These are phyloP conservation scores for Dendrobium officinale DNA, from an alignment of 106 monocot genomes.

Conservation along the genomic window DNA sequence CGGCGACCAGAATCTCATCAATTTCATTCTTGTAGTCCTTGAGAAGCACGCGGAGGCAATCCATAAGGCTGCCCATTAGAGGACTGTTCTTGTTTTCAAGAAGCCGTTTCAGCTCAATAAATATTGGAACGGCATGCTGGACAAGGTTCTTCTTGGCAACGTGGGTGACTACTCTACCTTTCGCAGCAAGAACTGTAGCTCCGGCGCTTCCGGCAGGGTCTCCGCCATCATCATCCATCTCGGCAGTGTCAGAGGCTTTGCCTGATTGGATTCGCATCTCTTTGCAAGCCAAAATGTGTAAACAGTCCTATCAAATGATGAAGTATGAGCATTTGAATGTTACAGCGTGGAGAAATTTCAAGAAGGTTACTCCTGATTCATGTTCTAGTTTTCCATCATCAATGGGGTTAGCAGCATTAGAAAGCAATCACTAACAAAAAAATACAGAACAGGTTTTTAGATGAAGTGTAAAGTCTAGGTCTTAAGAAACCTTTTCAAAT, in stretches of 20 bases:
- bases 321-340: neutral
- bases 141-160: slow-evolving; percentile 90
- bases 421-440: too few relatives aligned
- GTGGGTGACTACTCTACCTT: slow-evolving; percentile 73
- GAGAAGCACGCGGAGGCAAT: slow-evolving; percentile 69
- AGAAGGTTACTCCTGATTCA: too few relatives aligned
- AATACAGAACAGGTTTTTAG: too few relatives aligned
- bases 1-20: slow-evolving; percentile 86
- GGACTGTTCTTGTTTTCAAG: slow-evolving; percentile 89
- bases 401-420: too few relatives aligned
- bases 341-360: too few relatives aligned
- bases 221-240: slow-evolving; percentile 63
- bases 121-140: slow-evolving; percentile 85
- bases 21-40: slow-evolving; percentile 94
- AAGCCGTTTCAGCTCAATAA: slow-evolving; percentile 85
- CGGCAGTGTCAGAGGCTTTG: slow-evolving; percentile 34
- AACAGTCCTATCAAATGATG: slow-evolving; percentile 45
- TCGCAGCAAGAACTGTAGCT: slow-evolving; percentile 33
- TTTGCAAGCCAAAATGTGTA: slow-evolving; percentile 82
- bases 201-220: slow-evolving; percentile 13
- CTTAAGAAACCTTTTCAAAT: too few relatives aligned
- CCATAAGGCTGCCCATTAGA: slow-evolving; percentile 81
- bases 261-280: slow-evolving; percentile 74
- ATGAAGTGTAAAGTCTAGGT: too few relatives aligned
- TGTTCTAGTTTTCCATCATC: too few relatives aligned